Percentiles rank a stretch among this genome's conserved stretches.
Evolutionary conservation across 139 green algal genomes (phyloP).

Genomic region (Haematococcus sp.): DNA sequence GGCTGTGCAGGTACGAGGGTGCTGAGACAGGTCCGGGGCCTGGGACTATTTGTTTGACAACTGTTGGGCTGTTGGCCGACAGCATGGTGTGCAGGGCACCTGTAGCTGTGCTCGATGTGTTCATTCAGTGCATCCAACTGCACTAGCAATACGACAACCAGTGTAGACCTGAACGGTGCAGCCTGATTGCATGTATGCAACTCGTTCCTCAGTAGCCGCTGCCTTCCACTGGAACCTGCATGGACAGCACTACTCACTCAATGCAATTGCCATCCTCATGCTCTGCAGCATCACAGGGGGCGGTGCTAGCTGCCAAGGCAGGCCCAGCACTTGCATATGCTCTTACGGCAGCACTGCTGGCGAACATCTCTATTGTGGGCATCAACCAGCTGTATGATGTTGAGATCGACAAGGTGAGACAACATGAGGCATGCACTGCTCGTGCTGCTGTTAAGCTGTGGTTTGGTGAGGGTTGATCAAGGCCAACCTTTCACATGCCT

Average conservation of each 20-base stretch:
- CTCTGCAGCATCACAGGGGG: no score
- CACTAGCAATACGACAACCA: no score
- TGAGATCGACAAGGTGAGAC: slow-evolving; percentile 71
- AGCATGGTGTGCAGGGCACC: no score
- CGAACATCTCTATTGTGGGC: slow-evolving; percentile 95
- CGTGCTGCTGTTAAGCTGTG: neutral
- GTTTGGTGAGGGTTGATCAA: neutral
- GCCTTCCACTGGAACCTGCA: no score
- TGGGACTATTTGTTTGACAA: neutral
- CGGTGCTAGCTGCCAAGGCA: neutral
- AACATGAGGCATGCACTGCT: neutral
- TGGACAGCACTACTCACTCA: no score
- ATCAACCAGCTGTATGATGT: slow-evolving; percentile 86
- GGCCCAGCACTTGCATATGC: slow-evolving; percentile 43
- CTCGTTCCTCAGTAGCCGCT: no score
- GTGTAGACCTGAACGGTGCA: no score
- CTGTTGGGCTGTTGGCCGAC: neutral
- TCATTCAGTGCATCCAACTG: no score
- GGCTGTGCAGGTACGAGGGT: neutral
- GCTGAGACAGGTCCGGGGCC: no score
- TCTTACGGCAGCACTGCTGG: slow-evolving; percentile 79
- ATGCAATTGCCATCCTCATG: no score
- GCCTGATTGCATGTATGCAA: no score
- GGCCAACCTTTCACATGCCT: neutral
- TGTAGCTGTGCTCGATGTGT: no score